phyloP scores from a whole-genome alignment of 495 filamentous ascomycete species.

The Chlorociboria aeruginascens region DNA sequence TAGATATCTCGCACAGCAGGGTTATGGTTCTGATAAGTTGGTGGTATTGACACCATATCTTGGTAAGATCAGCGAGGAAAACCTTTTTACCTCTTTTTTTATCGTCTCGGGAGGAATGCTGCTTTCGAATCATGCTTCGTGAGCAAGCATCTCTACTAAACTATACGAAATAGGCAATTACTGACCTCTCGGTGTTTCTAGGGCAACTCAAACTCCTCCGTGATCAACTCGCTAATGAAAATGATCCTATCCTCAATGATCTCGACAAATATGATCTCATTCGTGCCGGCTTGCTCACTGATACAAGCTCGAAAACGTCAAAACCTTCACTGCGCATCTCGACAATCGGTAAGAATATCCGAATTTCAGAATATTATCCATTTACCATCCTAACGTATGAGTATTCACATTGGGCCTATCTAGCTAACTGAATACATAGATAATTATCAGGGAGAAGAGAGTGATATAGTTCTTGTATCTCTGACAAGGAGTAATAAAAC shows the following conservation, averaged over 20 bases:
- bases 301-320: conserved; percentile 35
- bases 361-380: neutral
- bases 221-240: conserved; percentile 38
- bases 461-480: conserved; percentile 57
- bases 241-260: conserved; percentile 51
- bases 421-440: conserved; percentile 28
- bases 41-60: conserved; percentile 68
- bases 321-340: conserved; percentile 47
- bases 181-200: too few relatives aligned
- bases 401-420: neutral
- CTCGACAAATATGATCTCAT: conserved; percentile 57
- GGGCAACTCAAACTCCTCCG: conserved; percentile 53
- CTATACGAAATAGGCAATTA: too few relatives aligned
- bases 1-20: conserved; percentile 63
- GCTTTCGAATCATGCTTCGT: too few relatives aligned
- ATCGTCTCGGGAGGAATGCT: too few relatives aligned
- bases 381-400: neutral
- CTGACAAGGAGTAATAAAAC: conserved; percentile 54
- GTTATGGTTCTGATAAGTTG: conserved; percentile 53
- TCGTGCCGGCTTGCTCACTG: conserved; percentile 48
- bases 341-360: conserved; percentile 42
- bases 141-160: too few relatives aligned
- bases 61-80: too few relatives aligned
- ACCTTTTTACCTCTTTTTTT: too few relatives aligned
- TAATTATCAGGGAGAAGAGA: conserved; percentile 76